Percentiles rank a stretch among this genome's conserved stretches.
phyloP scores from a whole-genome alignment of 169 alveolate species.

The Eimeria mitis region DNA sequence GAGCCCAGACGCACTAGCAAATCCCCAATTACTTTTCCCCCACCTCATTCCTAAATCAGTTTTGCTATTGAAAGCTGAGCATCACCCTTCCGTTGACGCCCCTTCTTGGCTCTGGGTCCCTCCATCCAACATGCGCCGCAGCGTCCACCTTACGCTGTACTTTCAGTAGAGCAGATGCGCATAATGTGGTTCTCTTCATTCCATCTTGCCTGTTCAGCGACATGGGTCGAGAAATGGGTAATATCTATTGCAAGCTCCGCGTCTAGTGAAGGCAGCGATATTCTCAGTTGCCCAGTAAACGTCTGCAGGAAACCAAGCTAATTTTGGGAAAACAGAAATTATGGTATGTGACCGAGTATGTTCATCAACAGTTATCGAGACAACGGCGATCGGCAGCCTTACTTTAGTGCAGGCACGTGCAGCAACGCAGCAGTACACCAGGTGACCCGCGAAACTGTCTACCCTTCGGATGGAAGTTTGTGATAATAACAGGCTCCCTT shows the following conservation, averaged over 20 bases:
- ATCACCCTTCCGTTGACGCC: background rate
- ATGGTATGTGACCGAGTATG: too few relatives aligned
- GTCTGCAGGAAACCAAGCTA: background rate
- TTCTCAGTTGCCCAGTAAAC: background rate
- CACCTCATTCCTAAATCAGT: slow-evolving; percentile 10
- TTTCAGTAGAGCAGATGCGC: background rate
- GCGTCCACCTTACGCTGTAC: background rate
- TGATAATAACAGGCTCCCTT: too few relatives aligned
- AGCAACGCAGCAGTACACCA: slow-evolving; percentile 35
- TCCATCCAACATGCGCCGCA: background rate
- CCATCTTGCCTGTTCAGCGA: background rate
- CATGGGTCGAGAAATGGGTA: background rate
- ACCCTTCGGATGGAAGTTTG: background rate
- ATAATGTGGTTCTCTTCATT: background rate
- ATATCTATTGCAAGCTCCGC: background rate
- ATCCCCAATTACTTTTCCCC: background rate
- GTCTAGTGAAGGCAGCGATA: background rate
- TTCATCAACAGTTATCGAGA: background rate
- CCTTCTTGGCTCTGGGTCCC: background rate
- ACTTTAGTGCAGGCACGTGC: slow-evolving; percentile 28
- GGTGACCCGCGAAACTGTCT: slow-evolving; percentile 25
- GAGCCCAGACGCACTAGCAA: background rate
- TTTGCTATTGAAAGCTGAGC: background rate
- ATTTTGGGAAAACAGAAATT: background rate
- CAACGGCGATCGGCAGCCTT: background rate